Conservation (phyloP, 352 stramenopile genomes). For the Phytophthora capsici region DNA sequence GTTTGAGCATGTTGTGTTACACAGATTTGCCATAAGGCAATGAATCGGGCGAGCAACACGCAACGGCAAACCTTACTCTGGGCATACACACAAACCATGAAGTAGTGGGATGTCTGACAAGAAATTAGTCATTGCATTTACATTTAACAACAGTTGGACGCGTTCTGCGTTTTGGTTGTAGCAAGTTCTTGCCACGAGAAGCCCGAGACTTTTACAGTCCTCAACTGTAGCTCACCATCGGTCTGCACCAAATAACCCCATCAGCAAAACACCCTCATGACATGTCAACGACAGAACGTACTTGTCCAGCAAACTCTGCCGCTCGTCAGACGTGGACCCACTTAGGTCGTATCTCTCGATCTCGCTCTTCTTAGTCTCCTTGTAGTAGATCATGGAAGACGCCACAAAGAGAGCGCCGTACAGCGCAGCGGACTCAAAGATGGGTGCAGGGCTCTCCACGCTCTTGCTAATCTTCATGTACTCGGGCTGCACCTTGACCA, state of each 20-base stretch:
- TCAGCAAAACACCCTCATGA: background rate
- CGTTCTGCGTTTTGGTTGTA: background rate
- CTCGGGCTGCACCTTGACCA: conserved; percentile 80
- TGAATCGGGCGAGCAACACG: too few species aligned
- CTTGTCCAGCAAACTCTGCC: conserved; percentile 67
- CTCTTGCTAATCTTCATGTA: conserved; percentile 88
- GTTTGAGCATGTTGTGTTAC: too few species aligned
- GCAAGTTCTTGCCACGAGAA: background rate
- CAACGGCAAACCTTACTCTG: too few species aligned
- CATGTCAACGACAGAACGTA: conserved; percentile 15
- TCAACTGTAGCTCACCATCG: conserved; percentile 46
- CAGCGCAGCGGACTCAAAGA: conserved; percentile 74
- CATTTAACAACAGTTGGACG: conserved; percentile 16
- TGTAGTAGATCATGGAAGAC: conserved; percentile 71
- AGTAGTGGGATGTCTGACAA: background rate
- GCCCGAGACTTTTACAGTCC: background rate
- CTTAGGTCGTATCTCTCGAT: conserved; percentile 49
- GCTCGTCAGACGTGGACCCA: conserved; percentile 56
- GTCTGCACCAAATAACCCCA: conserved; percentile 18
- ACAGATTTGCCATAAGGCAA: too few species aligned
- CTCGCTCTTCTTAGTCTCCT: conserved; percentile 67
- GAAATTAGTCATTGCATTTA: conserved; percentile 13
- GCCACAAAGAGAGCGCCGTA: conserved; percentile 78
- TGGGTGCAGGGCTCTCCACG: conserved; percentile 59
- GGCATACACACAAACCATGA: too few species aligned